Evolutionary conservation across 1,284 basidiomycete genomes (phyloP).

Genomic region (Puccinia novopanici): DNA sequence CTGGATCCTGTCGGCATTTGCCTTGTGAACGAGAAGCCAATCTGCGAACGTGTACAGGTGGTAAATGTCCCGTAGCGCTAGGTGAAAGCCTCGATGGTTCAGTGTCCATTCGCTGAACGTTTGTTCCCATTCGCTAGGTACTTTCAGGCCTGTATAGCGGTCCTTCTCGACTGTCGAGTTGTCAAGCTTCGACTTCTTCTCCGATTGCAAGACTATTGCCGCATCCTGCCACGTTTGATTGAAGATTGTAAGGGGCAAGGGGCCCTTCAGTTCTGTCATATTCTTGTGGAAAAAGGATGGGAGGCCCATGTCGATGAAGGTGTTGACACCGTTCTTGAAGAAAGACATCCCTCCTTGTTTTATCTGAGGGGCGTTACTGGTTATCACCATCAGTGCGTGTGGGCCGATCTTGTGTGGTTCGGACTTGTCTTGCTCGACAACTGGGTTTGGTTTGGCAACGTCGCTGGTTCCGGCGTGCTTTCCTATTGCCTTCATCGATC

Average conservation of each 20-base stretch:
- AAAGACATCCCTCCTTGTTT: too few species aligned
- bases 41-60: neutral
- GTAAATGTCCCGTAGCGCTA: neutral
- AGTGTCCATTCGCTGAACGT: neutral
- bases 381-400: too few species aligned
- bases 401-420: too few species aligned
- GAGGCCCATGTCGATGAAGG: neutral
- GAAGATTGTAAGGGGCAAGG: too few species aligned
- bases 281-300: neutral
- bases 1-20: neutral
- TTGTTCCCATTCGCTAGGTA: neutral
- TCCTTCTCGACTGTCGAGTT: too few species aligned
- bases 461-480: too few species aligned
- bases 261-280: neutral
- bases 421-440: too few species aligned
- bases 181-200: neutral
- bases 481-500: too few species aligned
- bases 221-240: neutral
- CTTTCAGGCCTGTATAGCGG: neutral
- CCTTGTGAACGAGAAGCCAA: conserved; percentile 6
- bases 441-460: too few species aligned
- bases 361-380: too few species aligned
- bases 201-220: neutral
- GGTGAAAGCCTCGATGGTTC: neutral
- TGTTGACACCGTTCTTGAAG: too few species aligned